These are phyloP conservation scores for Strobilomyces echinocephalus DNA, from an alignment of 768 basidiomycete species.

Conservation along the genomic window DNA sequence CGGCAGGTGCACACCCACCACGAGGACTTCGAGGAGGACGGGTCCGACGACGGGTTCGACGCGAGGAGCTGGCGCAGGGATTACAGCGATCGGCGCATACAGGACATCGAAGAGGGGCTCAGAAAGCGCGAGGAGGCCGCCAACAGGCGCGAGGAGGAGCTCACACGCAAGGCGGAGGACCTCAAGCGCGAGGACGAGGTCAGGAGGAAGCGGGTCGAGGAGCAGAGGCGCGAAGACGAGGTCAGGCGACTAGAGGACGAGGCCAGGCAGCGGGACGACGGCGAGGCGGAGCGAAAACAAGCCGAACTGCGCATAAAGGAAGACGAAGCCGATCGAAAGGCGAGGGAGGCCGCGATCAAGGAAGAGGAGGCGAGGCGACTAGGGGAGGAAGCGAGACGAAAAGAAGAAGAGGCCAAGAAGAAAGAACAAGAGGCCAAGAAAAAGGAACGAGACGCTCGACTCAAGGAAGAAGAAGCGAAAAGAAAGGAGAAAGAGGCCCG, in stretches of 20 bases:
- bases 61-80: slow-evolving; percentile 26
- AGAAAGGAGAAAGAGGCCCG: slow-evolving; percentile 27
- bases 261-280: slow-evolving; percentile 23
- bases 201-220: slow-evolving; percentile 23
- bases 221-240: slow-evolving; percentile 30
- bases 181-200: slow-evolving; percentile 28
- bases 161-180: slow-evolving; percentile 36
- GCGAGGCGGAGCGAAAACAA: slow-evolving; percentile 23
- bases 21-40: slow-evolving; percentile 30
- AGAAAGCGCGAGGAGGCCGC: slow-evolving; percentile 34
- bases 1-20: slow-evolving; percentile 25
- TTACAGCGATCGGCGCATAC: slow-evolving; percentile 31
- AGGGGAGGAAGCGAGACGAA: slow-evolving; percentile 22
- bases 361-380: slow-evolving; percentile 17
- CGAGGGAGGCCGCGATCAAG: slow-evolving; percentile 21
- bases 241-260: slow-evolving; percentile 22
- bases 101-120: slow-evolving; percentile 30
- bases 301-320: slow-evolving; percentile 30
- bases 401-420: slow-evolving; percentile 27
- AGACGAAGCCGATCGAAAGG: slow-evolving; percentile 31
- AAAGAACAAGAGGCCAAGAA: slow-evolving; percentile 30
- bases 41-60: slow-evolving; percentile 31
- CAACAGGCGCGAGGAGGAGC: slow-evolving; percentile 29
- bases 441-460: slow-evolving; percentile 18
- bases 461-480: slow-evolving; percentile 25